Conservation (phyloP, 1,284 basidiomycete genomes). For the Uromyces viciae-fabae region DNA sequence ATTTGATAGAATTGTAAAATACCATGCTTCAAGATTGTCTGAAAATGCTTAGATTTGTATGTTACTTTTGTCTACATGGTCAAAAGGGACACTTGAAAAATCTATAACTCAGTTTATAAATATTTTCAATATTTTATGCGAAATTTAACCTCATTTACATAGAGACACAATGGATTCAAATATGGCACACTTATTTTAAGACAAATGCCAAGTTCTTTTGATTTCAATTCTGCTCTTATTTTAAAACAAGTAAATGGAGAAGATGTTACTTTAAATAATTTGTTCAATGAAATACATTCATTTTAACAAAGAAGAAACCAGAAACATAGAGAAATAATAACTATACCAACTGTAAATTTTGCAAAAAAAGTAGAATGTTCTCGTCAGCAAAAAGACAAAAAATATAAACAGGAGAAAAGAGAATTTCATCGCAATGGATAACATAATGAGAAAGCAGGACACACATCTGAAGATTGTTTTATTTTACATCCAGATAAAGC, state of each 20-base stretch:
- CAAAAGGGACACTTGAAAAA: background rate
- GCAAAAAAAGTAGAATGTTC: background rate
- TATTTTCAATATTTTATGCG: background rate
- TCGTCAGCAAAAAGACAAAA: background rate
- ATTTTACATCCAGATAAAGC: background rate
- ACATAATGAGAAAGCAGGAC: background rate
- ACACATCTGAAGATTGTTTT: background rate
- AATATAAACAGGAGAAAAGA: background rate
- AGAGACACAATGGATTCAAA: background rate
- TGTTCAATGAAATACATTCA: background rate
- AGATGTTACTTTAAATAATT: background rate
- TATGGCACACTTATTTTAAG: background rate
- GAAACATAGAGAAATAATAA: too few species aligned
- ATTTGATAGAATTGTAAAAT: background rate
- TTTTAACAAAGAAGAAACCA: background rate
- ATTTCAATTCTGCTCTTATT: background rate
- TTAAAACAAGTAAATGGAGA: background rate
- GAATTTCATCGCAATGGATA: background rate
- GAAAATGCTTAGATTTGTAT: background rate
- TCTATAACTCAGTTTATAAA: background rate
- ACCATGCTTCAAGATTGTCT: background rate
- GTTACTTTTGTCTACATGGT: background rate
- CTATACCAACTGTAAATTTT: background rate
- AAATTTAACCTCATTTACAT: background rate
- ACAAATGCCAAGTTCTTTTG: background rate